Conservation (phyloP, 768 basidiomycete species). For the Trametes villosa region DNA sequence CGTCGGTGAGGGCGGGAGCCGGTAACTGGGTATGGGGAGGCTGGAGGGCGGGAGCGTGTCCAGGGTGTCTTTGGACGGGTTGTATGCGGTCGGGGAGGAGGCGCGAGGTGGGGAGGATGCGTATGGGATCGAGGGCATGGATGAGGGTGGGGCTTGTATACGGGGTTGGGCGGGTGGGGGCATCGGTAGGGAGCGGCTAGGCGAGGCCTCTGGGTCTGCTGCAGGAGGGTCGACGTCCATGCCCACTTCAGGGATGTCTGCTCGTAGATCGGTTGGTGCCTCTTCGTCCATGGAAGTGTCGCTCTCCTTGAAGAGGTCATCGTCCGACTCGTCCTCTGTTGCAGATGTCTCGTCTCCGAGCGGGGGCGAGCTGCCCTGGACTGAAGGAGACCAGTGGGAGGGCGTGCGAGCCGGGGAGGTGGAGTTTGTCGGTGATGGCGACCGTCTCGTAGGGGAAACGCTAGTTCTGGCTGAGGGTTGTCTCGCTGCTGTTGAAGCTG, state of each 20-base stretch:
- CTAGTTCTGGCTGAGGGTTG: no score
- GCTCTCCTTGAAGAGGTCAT: neutral
- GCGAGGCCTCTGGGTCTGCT: neutral
- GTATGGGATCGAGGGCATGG: neutral
- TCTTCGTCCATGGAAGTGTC: neutral
- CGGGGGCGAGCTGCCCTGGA: constrained; percentile 7
- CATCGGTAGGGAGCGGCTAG: neutral
- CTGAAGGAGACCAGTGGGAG: constrained; percentile 26
- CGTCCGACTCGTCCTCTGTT: constrained; percentile 9
- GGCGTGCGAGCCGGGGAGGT: constrained; percentile 8
- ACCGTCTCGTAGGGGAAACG: neutral
- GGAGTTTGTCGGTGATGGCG: neutral
- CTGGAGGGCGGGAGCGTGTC: constrained; percentile 14
- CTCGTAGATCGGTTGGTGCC: neutral
- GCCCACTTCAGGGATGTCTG: neutral
- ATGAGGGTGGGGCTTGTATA: neutral
- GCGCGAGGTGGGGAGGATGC: constrained; percentile 10
- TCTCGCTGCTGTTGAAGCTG: neutral
- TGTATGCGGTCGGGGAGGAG: neutral
- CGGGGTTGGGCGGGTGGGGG: constrained; percentile 9
- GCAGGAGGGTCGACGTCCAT: neutral
- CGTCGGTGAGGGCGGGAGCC: neutral
- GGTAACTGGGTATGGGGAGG: constrained; percentile 1
- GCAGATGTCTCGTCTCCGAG: neutral
- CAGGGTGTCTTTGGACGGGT: neutral